Evolutionary conservation across 345 rosid species (phyloP).

Genomic region (Eucalyptus tenuipes): DNA sequence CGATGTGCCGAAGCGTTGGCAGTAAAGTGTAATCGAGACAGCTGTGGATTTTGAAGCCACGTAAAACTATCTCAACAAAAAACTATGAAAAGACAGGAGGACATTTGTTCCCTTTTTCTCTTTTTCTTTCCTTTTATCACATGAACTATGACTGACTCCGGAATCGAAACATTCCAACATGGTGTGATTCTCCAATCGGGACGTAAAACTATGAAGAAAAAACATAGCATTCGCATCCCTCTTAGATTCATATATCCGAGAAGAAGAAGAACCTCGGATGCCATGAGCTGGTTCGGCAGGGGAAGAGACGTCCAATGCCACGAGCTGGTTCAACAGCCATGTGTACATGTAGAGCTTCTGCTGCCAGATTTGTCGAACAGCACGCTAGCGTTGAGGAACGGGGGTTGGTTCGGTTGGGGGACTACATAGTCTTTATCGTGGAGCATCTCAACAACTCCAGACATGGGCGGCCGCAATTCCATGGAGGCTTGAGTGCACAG

Average conservation of each 20-base stretch:
- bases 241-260: not conserved
- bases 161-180: not conserved
- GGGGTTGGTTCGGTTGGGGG: conserved; percentile 62
- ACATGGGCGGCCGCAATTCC: conserved; percentile 51
- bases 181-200: not conserved
- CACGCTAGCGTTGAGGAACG: conserved; percentile 59
- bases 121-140: not conserved
- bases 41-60: too few species aligned
- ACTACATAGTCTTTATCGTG: conserved; percentile 8
- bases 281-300: too few species aligned
- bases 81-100: not conserved
- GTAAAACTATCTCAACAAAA: too few species aligned
- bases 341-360: not conserved
- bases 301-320: not conserved
- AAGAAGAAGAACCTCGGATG: too few species aligned
- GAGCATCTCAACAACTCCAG: conserved; percentile 42
- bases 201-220: not conserved
- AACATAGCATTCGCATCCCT: not conserved
- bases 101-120: not conserved
- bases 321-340: not conserved
- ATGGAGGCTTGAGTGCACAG: conserved; percentile 68
- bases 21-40: not conserved
- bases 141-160: not conserved
- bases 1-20: not conserved
- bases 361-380: conserved; percentile 13